Percentiles rank a stretch among this genome's conserved stretches.
Conservation (phyloP, 371 early-diverging fungal genomes). For the Nematocida minor region DNA sequence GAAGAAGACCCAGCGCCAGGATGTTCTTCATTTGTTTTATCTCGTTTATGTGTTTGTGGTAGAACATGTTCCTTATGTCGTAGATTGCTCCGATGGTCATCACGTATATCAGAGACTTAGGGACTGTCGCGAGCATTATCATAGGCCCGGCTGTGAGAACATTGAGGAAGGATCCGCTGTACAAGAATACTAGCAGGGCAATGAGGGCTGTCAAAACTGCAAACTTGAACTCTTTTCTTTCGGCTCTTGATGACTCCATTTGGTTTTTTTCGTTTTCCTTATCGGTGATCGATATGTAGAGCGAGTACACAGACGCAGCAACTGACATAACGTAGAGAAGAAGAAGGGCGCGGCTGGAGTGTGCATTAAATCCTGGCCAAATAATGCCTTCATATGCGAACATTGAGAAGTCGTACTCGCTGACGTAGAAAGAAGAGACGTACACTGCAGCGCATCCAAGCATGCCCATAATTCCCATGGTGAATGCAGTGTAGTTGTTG, state of each 20-base stretch:
- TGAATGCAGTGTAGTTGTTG: background rate
- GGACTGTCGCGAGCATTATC: background rate
- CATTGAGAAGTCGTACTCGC: background rate
- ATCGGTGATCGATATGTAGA: background rate
- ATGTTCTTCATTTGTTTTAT: background rate
- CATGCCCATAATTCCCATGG: background rate
- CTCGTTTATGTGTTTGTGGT: background rate
- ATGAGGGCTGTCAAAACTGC: background rate
- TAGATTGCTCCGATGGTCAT: background rate
- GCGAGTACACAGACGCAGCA: too few species aligned
- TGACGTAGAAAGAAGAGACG: background rate
- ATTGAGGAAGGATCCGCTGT: background rate
- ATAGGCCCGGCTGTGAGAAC: background rate
- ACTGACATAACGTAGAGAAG: too few species aligned
- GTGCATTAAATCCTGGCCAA: too few species aligned
- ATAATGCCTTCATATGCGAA: too few species aligned
- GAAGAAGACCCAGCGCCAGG: background rate
- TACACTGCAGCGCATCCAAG: background rate
- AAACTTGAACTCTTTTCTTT: background rate
- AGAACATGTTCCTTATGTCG: background rate
- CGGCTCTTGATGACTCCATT: background rate
- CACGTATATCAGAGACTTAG: background rate
- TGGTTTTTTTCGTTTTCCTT: background rate
- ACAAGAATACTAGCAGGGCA: background rate
- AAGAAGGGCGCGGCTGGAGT: too few species aligned